Percentiles rank a stretch among this genome's conserved stretches.
phyloP scores from a whole-genome alignment of 805 yeast genomes.

The Brettanomyces naardenensis region DNA sequence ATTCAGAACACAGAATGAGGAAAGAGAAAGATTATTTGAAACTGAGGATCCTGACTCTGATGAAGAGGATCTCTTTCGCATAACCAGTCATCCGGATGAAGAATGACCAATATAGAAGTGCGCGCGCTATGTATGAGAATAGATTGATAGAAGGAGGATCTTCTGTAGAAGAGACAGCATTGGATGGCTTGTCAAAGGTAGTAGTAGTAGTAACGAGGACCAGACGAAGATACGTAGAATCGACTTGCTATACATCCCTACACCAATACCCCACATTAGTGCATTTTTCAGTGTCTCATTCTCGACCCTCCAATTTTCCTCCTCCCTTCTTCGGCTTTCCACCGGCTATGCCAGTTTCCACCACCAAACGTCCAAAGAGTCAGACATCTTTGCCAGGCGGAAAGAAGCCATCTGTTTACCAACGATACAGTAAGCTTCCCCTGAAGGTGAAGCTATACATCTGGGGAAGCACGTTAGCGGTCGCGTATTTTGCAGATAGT shows the following conservation, averaged over 20 bases:
- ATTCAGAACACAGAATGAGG: constrained; percentile 4
- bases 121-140: no score
- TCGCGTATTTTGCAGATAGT: constrained; percentile 25
- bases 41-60: background rate
- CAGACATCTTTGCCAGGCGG: background rate
- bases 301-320: background rate
- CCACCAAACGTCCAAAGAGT: background rate
- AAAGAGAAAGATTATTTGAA: constrained; percentile 2
- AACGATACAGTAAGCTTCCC: constrained; percentile 19
- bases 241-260: no score
- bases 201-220: no score
- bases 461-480: constrained; percentile 24
- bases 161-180: no score
- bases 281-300: no score
- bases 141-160: no score
- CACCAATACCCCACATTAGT: no score
- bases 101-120: no score
- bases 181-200: no score
- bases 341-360: background rate
- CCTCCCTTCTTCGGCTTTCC: background rate
- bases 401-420: constrained; percentile 7
- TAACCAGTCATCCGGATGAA: no score
- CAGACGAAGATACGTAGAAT: no score
- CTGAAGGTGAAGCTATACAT: constrained; percentile 24
- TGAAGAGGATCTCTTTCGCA: background rate